Conservation (phyloP, 1,284 basidiomycete species). For the Trichosporon ovoides region DNA sequence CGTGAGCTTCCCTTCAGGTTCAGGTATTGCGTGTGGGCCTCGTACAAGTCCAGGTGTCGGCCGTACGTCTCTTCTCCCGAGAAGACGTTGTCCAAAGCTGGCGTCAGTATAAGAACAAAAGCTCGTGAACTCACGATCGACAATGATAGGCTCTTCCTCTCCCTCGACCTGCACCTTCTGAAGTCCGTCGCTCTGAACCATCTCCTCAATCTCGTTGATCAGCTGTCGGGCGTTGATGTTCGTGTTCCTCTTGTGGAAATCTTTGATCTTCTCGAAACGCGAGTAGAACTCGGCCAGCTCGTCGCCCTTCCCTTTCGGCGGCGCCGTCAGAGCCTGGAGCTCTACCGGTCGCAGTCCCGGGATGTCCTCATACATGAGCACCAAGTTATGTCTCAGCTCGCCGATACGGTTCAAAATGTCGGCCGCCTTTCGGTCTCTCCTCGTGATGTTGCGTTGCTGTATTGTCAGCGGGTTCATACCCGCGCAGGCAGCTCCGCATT, state of each 20-base stretch:
- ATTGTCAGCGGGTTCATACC: not conserved
- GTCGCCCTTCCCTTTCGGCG: constrained; percentile 52
- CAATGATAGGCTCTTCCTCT: constrained; percentile 59
- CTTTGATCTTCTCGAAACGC: constrained; percentile 87
- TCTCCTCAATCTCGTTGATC: constrained; percentile 70
- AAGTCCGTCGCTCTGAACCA: constrained; percentile 52
- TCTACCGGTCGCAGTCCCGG: constrained; percentile 53
- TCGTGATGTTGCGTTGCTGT: constrained; percentile 55
- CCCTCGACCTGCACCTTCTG: constrained; percentile 55
- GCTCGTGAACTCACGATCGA: constrained; percentile 45
- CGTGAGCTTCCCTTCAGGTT: constrained; percentile 80
- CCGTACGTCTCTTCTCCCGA: constrained; percentile 95
- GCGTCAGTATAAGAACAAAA: constrained; percentile 34
- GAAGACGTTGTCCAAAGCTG: constrained; percentile 81
- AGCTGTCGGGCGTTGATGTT: constrained; percentile 73
- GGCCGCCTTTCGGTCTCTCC: constrained; percentile 79
- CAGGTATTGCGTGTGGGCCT: constrained; percentile 79
- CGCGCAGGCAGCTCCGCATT: too few species aligned
- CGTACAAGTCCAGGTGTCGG: constrained; percentile 87
- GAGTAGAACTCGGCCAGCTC: constrained; percentile 91
- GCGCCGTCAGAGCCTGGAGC: constrained; percentile 49
- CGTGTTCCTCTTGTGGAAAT: constrained; percentile 93
- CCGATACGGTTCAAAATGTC: constrained; percentile 78
- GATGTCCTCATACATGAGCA: constrained; percentile 68
- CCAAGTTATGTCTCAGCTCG: constrained; percentile 62